These are phyloP conservation scores for Globisporangium uncinulatum DNA, from an alignment of 352 stramenopile species.

Conservation along the genomic window DNA sequence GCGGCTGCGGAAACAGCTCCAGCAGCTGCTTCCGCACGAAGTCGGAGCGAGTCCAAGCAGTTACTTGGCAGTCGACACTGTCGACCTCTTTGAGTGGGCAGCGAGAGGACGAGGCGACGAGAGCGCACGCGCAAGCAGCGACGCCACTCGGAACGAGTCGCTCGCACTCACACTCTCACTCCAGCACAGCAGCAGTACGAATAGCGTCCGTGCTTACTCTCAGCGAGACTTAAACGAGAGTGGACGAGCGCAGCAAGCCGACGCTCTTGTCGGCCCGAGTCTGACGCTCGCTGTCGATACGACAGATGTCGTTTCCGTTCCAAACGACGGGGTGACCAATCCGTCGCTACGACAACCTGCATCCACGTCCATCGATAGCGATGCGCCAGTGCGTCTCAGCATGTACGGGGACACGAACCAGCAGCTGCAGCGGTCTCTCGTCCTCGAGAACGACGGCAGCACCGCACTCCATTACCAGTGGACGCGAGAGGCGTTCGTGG, in stretches of 20 bases:
- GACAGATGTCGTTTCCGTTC: background rate
- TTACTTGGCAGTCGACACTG: constrained; percentile 45
- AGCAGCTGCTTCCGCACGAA: constrained; percentile 56
- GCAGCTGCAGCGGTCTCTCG: constrained; percentile 34
- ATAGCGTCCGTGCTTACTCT: background rate
- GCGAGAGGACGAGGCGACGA: constrained; percentile 5
- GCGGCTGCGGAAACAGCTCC: constrained; percentile 61
- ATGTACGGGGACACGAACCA: constrained; percentile 36
- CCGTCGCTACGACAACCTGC: background rate
- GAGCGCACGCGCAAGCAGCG: background rate
- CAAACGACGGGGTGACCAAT: background rate
- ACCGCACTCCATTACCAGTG: constrained; percentile 57
- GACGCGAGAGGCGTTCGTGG: constrained; percentile 30
- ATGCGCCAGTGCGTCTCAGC: constrained; percentile 24
- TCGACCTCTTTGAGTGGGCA: constrained; percentile 73
- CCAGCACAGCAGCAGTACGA: background rate
- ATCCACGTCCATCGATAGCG: background rate
- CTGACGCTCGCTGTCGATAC: background rate
- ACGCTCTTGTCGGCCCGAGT: background rate
- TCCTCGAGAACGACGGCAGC: constrained; percentile 43
- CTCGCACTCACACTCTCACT: background rate
- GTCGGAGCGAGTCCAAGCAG: constrained; percentile 43
- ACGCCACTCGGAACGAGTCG: background rate
- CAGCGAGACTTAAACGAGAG: background rate
- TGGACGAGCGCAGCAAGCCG: background rate